These are phyloP conservation scores for Kluyveromyces wickerhamii DNA, from an alignment of 805 yeast genomes.

Conservation along the genomic window DNA sequence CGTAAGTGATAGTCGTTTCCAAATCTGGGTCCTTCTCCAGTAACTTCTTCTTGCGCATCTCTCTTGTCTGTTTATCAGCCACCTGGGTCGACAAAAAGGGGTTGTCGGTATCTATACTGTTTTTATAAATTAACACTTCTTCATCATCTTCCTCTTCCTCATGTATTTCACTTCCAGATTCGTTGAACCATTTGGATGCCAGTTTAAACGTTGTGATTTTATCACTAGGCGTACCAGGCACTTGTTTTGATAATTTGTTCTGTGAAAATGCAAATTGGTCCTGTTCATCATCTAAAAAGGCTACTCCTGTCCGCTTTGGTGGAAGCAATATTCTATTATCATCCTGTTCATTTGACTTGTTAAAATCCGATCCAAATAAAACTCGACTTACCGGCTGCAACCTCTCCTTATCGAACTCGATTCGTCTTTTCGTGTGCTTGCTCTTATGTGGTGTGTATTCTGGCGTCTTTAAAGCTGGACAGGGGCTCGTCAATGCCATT, in stretches of 20 bases:
- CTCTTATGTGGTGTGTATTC: slow-evolving; percentile 24
- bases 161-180: slow-evolving; percentile 11
- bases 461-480: slow-evolving; percentile 27
- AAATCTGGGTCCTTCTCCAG: slow-evolving; percentile 16
- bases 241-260: slow-evolving; percentile 13
- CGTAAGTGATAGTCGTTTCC: slow-evolving; percentile 22
- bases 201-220: slow-evolving; percentile 28
- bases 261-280: slow-evolving; percentile 11
- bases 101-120: slow-evolving; percentile 5
- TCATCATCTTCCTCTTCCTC: slow-evolving; percentile 16
- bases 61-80: slow-evolving; percentile 11
- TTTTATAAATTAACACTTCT: slow-evolving; percentile 9
- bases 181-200: slow-evolving; percentile 30
- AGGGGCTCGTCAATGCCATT: slow-evolving; percentile 10
- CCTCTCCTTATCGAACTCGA: slow-evolving; percentile 10
- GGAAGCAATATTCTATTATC: slow-evolving; percentile 12
- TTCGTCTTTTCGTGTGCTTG: slow-evolving; percentile 10
- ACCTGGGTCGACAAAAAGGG: slow-evolving; percentile 14
- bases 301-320: slow-evolving; percentile 17
- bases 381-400: slow-evolving; percentile 19
- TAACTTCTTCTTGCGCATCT: slow-evolving; percentile 11
- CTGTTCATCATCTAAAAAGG: slow-evolving; percentile 11
- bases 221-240: slow-evolving; percentile 32
- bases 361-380: slow-evolving; percentile 12
- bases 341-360: slow-evolving; percentile 3